These are phyloP conservation scores for Mimosa bimucronata DNA, from an alignment of 306 rosid genomes.

Conservation along the genomic window DNA sequence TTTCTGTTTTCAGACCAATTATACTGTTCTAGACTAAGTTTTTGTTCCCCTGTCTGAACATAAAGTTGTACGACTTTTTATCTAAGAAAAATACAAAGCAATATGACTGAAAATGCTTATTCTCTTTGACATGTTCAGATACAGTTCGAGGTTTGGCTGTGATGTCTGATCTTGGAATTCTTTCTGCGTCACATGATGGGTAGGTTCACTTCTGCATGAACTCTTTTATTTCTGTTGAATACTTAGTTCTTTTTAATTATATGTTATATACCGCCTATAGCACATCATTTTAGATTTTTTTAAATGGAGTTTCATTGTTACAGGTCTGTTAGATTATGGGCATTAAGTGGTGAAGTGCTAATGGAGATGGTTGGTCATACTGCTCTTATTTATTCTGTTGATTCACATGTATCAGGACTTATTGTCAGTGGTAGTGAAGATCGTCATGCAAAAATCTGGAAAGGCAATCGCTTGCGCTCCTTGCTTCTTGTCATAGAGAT, in stretches of 20 bases:
- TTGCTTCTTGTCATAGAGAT: conserved; percentile 23
- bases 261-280: background rate
- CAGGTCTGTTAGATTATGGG: conserved; percentile 93
- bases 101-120: conserved; percentile 34
- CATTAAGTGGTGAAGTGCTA: conserved; percentile 73
- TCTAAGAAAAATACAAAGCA: conserved; percentile 13
- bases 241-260: conserved; percentile 11
- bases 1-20: conserved; percentile 29
- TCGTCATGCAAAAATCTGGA: conserved; percentile 90
- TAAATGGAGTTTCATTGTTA: conserved; percentile 28
- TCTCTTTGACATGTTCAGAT: conserved; percentile 62
- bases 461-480: conserved; percentile 58
- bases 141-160: conserved; percentile 88
- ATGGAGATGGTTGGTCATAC: conserved; percentile 97
- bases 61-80: conserved; percentile 14
- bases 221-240: conserved; percentile 28
- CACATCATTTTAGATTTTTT: background rate
- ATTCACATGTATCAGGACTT: conserved; percentile 85
- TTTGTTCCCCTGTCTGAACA: conserved; percentile 15
- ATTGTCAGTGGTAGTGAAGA: conserved; percentile 92
- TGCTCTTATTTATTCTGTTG: conserved; percentile 92
- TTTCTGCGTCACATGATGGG: conserved; percentile 98
- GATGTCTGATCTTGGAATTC: conserved; percentile 85
- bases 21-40: conserved; percentile 4
- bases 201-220: conserved; percentile 43